Evolutionary conservation across 2,329 filamentous ascomycete species (phyloP).

Genomic region (Sporothrix variecibatus): DNA sequence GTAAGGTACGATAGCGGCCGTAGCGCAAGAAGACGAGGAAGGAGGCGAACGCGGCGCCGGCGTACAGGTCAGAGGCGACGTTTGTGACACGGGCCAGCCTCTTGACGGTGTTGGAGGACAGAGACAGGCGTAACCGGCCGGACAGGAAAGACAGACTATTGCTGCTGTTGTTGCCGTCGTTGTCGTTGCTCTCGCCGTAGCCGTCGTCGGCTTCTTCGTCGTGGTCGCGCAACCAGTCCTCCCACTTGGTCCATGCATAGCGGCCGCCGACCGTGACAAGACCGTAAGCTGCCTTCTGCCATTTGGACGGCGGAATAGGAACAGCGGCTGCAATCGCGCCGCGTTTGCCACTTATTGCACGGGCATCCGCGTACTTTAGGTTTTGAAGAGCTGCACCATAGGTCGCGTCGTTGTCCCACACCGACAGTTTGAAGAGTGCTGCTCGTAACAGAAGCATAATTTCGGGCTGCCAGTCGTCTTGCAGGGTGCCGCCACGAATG

Average conservation of each 20-base stretch:
- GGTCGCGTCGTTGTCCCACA: slow-evolving; percentile 95
- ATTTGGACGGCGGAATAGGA: slow-evolving; percentile 69
- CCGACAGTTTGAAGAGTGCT: slow-evolving; percentile 86
- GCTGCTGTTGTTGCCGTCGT: not conserved
- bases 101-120: slow-evolving; percentile 41
- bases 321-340: slow-evolving; percentile 49
- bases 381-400: slow-evolving; percentile 94
- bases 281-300: slow-evolving; percentile 84
- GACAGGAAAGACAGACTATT: not conserved
- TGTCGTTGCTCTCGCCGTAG: not conserved
- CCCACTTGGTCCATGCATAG: slow-evolving; percentile 92
- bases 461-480: slow-evolving; percentile 86
- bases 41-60: slow-evolving; percentile 76
- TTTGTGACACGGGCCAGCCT: slow-evolving; percentile 70
- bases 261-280: slow-evolving; percentile 81
- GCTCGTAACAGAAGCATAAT: slow-evolving; percentile 76
- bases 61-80: slow-evolving; percentile 70
- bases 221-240: slow-evolving; percentile 76
- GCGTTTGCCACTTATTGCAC: slow-evolving; percentile 39
- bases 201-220: slow-evolving; percentile 52
- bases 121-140: not conserved
- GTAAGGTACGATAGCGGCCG: slow-evolving; percentile 84
- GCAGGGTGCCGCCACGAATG: slow-evolving; percentile 70
- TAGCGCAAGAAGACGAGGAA: slow-evolving; percentile 91
- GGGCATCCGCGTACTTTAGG: slow-evolving; percentile 83